phyloP scores from a whole-genome alignment of 148 eudicot species.

The Vaccinium myrtillus region DNA sequence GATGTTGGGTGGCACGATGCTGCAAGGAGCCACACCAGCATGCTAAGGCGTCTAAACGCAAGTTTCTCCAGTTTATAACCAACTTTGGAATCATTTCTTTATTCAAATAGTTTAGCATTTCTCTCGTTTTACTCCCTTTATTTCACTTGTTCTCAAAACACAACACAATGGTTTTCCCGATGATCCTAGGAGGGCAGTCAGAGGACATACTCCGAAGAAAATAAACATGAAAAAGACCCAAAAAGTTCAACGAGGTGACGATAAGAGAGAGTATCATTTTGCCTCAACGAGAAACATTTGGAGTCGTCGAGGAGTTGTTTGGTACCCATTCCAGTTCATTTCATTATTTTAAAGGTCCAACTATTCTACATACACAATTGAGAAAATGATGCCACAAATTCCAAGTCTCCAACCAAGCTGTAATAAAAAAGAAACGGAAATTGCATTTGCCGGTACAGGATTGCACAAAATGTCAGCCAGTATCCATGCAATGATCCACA shows the following conservation, averaged over 20 bases:
- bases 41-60: neutral
- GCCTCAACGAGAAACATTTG: neutral
- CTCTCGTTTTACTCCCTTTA: neutral
- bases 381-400: neutral
- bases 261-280: neutral
- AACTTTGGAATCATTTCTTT: neutral
- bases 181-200: neutral
- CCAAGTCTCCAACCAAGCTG: neutral
- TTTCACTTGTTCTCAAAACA: neutral
- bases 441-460: neutral
- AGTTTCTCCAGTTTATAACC: neutral
- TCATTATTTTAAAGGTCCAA: neutral
- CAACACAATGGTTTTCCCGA: neutral
- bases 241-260: neutral
- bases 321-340: neutral
- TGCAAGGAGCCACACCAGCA: neutral
- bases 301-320: neutral
- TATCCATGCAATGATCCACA: conserved; percentile 16
- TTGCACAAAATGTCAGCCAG: neutral
- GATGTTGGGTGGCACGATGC: neutral
- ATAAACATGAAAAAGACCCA: neutral
- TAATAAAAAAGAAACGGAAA: neutral
- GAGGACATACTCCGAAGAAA: no score
- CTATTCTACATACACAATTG: neutral
- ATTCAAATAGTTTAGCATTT: neutral